Evolutionary conservation across 108 stramenopile species (phyloP).

Genomic region (Nitzschia sp.): DNA sequence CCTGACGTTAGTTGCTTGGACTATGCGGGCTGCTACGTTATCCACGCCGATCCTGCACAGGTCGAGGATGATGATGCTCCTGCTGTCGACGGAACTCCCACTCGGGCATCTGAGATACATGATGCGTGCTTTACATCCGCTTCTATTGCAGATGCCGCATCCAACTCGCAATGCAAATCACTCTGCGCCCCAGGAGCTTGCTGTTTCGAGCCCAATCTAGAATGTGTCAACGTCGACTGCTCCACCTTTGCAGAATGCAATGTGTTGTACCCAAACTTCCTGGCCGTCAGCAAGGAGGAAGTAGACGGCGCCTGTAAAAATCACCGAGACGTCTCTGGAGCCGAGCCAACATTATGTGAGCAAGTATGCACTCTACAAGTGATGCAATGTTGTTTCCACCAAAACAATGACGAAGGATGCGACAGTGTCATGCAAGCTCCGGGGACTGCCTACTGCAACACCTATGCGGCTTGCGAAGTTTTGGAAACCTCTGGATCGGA

Average conservation of each 20-base stretch:
- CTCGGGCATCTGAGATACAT: conserved; percentile 5
- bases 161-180: background rate
- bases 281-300: conserved; percentile 7
- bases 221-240: conserved; percentile 11
- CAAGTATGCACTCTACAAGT: conserved; percentile 12
- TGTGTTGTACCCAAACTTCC: conserved; percentile 8
- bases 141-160: background rate
- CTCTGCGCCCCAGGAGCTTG: conserved; percentile 25
- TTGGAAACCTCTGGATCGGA: background rate
- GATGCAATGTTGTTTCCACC: conserved; percentile 23
- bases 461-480: conserved; percentile 16
- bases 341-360: conserved; percentile 16
- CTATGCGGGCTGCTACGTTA: conserved; percentile 26
- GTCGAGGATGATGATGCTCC: conserved; percentile 5
- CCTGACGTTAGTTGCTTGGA: conserved; percentile 15
- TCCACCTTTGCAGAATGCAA: conserved; percentile 21
- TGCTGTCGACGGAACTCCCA: background rate
- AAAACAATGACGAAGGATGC: conserved; percentile 9
- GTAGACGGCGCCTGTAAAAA: conserved; percentile 21
- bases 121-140: conserved; percentile 1
- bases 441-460: conserved; percentile 14
- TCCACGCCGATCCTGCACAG: conserved; percentile 7
- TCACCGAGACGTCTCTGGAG: conserved; percentile 3
- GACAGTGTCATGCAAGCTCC: background rate
- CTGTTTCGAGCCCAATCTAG: conserved; percentile 20